Evolutionary conservation across 805 yeast species (phyloP).

Genomic region (Pichia pseudocactophila): DNA sequence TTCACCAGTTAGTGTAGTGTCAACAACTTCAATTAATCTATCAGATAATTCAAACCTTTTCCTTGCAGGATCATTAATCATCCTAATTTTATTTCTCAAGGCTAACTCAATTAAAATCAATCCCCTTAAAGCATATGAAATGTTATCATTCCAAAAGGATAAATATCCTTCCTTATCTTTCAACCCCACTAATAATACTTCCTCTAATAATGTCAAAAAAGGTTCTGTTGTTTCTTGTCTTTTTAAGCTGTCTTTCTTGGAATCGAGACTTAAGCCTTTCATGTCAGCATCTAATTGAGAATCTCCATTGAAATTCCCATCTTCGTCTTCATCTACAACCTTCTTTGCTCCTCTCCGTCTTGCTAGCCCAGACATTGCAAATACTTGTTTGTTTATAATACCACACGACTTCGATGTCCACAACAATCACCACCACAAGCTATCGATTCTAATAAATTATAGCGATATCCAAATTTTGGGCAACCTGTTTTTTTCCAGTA

Average conservation of each 20-base stretch:
- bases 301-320: conserved; percentile 29
- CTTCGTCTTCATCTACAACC: conserved; percentile 26
- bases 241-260: conserved; percentile 2
- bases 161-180: conserved; percentile 94
- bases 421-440: no score
- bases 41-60: conserved; percentile 83
- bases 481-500: no score
- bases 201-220: conserved; percentile 88
- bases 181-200: conserved; percentile 83
- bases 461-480: no score
- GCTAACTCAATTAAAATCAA: conserved; percentile 89
- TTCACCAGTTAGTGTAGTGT: conserved; percentile 86
- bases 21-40: conserved; percentile 78
- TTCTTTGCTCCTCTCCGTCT: conserved; percentile 58
- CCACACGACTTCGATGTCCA: no score
- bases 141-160: conserved; percentile 97
- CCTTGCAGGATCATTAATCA: conserved; percentile 88
- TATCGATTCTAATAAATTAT: no score
- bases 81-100: conserved; percentile 76
- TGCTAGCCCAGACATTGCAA: conserved; percentile 44
- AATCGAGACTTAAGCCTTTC: background rate
- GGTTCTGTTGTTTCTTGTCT: conserved; percentile 50
- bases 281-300: conserved; percentile 6
- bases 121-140: conserved; percentile 92
- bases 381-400: background rate